A percentile compares a stretch with the other conserved stretches of the same genome.
These are phyloP conservation scores for Aspergillus ellipticus DNA, from an alignment of 495 filamentous ascomycete genomes.

Conservation along the genomic window DNA sequence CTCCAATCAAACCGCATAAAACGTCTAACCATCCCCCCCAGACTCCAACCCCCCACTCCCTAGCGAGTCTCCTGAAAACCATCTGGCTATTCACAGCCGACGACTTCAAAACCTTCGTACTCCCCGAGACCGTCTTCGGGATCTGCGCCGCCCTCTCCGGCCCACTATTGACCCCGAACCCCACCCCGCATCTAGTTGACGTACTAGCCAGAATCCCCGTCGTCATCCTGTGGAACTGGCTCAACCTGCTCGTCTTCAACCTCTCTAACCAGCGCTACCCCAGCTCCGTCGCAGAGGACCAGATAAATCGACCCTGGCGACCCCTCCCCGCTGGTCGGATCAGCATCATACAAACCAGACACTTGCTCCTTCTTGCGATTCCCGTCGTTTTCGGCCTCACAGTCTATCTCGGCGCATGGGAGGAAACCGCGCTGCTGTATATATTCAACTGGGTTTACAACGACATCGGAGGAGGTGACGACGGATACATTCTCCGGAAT, in stretches of 20 bases:
- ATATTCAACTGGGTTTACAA: constrained; percentile 32
- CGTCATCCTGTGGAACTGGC: constrained; percentile 27
- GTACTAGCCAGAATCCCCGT: constrained; percentile 15
- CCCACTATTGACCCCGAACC: not conserved
- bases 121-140: constrained; percentile 35
- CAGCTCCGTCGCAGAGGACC: constrained; percentile 26
- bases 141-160: constrained; percentile 29
- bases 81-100: constrained; percentile 31
- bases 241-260: constrained; percentile 29
- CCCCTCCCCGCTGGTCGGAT: constrained; percentile 26
- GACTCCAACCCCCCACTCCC: too few relatives aligned
- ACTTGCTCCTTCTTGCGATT: constrained; percentile 11
- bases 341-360: constrained; percentile 14
- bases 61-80: too few relatives aligned
- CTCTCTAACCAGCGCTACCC: constrained; percentile 32
- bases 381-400: constrained; percentile 5
- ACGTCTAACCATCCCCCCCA: too few relatives aligned
- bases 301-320: constrained; percentile 39
- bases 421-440: constrained; percentile 23
- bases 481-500: constrained; percentile 22
- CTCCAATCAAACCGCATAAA: too few relatives aligned
- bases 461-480: constrained; percentile 25
- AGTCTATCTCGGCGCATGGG: constrained; percentile 10
- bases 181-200: not conserved
- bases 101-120: constrained; percentile 39